Evolutionary conservation across 129 eudicot species (phyloP), one percentile per base, ranked within the genome.

Genomic region (Lonicera japonica): DNA sequence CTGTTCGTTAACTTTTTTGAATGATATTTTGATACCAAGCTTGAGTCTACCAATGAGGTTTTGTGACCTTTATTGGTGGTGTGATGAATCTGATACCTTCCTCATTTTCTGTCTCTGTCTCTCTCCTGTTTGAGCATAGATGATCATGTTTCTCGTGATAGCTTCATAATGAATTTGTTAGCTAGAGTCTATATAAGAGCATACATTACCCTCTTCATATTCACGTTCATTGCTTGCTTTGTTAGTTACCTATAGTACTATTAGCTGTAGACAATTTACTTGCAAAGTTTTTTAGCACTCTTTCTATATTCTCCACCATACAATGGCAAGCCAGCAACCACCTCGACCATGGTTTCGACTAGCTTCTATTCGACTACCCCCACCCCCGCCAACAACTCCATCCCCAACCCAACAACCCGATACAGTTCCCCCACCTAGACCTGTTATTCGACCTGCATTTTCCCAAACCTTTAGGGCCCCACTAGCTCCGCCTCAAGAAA

Each of bases 321-420:
- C 45, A 77, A 86, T 86, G 95, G 54, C 90, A 24, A 65, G 41
- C 80, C 86, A 79, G 21, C 88, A 74, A 68, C 75, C 81, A 12
- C 67, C 60, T 8, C 79, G 77, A 8, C 84, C 79, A 65, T 75
- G 81, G 84, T 78, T 75, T 23, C 73, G 82, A 24, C 65, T 79
- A 63, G 77, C 82, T 40, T 56, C 84, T 60, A 71, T 82, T 79
- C 39, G 54, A 61, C 74, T 75, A 23, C 73, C 70, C 14, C 75
- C 74, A 18, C 77, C 75, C 0, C 66, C 12, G 55, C 65, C 61
- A 25, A 47, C 56, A 4, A 46, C 73, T 0, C 65, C 63, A 5
- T 0, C 69, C 9, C 72, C 77, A 46, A 17, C 79, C 25, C 38
- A 75, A 8, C 81, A 63, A 23, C 53, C 86, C 1, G 70, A 51